These are phyloP conservation scores for Agaricus bisporus DNA, from an alignment of 768 basidiomycete species.

Conservation along the genomic window DNA sequence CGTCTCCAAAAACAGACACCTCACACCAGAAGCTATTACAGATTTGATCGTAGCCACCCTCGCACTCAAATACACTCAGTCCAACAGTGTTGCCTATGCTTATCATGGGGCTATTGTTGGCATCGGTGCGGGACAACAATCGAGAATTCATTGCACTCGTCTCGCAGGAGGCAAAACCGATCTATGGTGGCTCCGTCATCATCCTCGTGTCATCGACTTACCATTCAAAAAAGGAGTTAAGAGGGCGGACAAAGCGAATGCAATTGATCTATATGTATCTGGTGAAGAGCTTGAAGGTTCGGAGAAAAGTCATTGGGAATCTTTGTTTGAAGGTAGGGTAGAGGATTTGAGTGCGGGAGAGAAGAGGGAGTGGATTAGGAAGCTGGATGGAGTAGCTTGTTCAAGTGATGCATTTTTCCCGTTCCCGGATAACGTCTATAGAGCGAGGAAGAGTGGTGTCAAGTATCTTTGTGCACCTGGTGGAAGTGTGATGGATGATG, in stretches of 20 bases:
- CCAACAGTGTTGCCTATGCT: constrained; percentile 96
- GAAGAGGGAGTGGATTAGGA: constrained; percentile 63
- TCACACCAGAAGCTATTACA: constrained; percentile 70
- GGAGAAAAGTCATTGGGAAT: constrained; percentile 89
- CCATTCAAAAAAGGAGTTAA: constrained; percentile 98
- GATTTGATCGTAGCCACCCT: constrained; percentile 96
- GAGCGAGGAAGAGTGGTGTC: constrained; percentile 88
- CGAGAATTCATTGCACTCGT: constrained; percentile 98
- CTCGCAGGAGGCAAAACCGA: constrained; percentile 98
- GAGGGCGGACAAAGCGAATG: constrained; percentile 97
- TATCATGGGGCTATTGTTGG: constrained; percentile 90
- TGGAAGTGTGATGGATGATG: constrained; percentile 95
- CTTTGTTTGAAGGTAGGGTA: constrained; percentile 71
- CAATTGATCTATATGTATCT: constrained; percentile 93
- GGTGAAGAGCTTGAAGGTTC: constrained; percentile 85
- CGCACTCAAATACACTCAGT: constrained; percentile 97
- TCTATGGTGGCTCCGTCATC: constrained; percentile 98
- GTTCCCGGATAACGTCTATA: constrained; percentile 96
- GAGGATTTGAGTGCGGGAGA: constrained; percentile 61
- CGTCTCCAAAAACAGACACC: constrained; percentile 86
- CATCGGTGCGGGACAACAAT: constrained; percentile 96
- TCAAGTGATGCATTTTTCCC: constrained; percentile 99
- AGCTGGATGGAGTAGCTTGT: constrained; percentile 84
- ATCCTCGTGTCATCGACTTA: constrained; percentile 85
- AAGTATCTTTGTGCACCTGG: constrained; percentile 86